Evolutionary conservation across 202 grass and related monocot species (phyloP).

Genomic region (Schoenoplectus triqueter): DNA sequence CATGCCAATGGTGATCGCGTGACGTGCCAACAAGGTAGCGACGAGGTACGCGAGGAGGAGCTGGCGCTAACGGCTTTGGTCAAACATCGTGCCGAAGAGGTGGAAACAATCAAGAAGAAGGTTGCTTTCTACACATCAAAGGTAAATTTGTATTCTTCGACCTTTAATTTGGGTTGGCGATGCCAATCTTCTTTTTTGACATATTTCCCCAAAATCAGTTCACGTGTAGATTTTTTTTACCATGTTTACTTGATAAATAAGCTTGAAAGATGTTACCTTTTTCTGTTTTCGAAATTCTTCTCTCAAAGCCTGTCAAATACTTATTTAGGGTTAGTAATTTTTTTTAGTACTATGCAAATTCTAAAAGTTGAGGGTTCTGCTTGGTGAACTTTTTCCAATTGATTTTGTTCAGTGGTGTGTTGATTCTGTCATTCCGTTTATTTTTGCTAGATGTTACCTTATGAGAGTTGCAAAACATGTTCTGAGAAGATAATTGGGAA

Average conservation of each 20-base stretch:
- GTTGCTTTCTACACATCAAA: slow-evolving; percentile 56
- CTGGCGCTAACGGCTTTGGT: slow-evolving; percentile 63
- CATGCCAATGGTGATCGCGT: slow-evolving; percentile 23
- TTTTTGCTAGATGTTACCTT: background rate
- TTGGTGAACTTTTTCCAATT: background rate
- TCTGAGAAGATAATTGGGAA: too few relatives aligned
- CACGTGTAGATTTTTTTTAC: background rate
- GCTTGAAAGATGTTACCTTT: background rate
- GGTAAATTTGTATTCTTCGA: slow-evolving; percentile 41
- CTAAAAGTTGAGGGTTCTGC: background rate
- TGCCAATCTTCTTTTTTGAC: background rate
- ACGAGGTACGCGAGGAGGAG: slow-evolving; percentile 49
- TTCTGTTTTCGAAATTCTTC: background rate
- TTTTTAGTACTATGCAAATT: background rate
- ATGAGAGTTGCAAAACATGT: too few relatives aligned
- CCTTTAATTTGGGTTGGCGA: background rate
- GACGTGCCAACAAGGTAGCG: too few relatives aligned
- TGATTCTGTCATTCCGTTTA: background rate
- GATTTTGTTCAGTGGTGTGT: background rate
- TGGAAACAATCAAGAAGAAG: slow-evolving; percentile 63
- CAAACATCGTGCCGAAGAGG: slow-evolving; percentile 59
- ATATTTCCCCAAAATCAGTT: background rate
- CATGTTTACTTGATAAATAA: background rate
- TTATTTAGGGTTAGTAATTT: background rate
- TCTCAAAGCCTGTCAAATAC: background rate